phyloP scores from a whole-genome alignment of 2,329 filamentous ascomycete species.

The Lecanicillium sp. region DNA sequence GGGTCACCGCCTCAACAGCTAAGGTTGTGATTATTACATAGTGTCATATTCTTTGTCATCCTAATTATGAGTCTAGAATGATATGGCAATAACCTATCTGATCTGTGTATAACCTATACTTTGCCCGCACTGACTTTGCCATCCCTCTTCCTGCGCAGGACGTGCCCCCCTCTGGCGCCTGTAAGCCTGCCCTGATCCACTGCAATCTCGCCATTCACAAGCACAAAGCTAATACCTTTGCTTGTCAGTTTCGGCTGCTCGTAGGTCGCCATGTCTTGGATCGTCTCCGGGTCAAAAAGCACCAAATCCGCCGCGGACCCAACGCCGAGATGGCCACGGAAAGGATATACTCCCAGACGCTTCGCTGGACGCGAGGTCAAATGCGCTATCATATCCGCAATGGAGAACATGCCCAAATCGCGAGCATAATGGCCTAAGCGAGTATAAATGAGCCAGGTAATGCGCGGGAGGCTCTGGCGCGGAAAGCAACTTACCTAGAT shows the following conservation, averaged over 20 bases:
- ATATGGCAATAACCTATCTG: neutral
- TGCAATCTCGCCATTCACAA: constrained; percentile 21
- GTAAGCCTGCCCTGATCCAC: constrained; percentile 19
- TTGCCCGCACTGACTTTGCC: neutral
- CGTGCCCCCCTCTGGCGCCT: constrained; percentile 18
- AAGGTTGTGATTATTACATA: too few relatives aligned
- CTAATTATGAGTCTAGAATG: too few relatives aligned
- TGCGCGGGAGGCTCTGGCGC: too few relatives aligned
- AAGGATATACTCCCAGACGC: constrained; percentile 19
- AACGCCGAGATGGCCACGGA: constrained; percentile 18
- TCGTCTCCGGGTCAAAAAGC: constrained; percentile 18
- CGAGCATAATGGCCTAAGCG: constrained; percentile 19
- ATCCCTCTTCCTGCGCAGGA: constrained; percentile 14
- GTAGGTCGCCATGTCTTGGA: constrained; percentile 20
- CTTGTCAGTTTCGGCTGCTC: constrained; percentile 19
- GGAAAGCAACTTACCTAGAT: constrained; percentile 18
- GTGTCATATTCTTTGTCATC: too few relatives aligned
- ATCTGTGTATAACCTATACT: neutral
- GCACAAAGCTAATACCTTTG: constrained; percentile 18
- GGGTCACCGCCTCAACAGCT: neutral
- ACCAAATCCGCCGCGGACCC: constrained; percentile 21
- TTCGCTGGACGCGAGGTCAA: constrained; percentile 21
- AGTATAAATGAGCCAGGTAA: too few relatives aligned
- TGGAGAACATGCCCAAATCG: constrained; percentile 18
- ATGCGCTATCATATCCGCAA: constrained; percentile 20